Percentiles rank a stretch among this genome's conserved stretches.
Evolutionary conservation across 768 basidiomycete species (phyloP).

Genomic region (Hysterangium stoloniferum): DNA sequence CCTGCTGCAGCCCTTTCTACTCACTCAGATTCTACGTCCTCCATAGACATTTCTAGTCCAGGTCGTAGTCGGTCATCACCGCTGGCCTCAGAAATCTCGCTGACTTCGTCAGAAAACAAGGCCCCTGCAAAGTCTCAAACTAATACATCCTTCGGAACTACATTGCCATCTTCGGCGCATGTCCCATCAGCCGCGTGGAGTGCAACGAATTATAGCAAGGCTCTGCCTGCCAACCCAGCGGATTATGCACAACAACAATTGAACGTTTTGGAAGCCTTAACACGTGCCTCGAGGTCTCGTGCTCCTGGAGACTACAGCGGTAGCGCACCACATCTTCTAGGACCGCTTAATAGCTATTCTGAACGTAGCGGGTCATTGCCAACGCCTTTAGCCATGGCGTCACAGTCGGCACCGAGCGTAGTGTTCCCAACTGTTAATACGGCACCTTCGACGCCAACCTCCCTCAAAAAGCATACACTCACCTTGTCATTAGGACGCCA

Average conservation of each 20-base stretch:
- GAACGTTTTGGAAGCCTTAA: not conserved
- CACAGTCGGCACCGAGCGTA: conserved; percentile 4
- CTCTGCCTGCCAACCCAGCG: conserved; percentile 1
- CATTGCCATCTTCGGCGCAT: conserved; percentile 1
- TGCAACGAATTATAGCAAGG: conserved; percentile 3
- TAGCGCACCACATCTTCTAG: not conserved
- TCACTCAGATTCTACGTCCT: conserved; percentile 9
- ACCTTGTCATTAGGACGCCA: conserved; percentile 8
- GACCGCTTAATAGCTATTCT: not conserved
- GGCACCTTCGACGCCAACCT: conserved; percentile 7
- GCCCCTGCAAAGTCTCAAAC: too few species aligned
- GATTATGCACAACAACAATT: not conserved
- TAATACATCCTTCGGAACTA: conserved; percentile 8
- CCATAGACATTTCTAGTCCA: conserved; percentile 14
- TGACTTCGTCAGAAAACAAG: conserved; percentile 3
- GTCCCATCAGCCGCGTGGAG: not conserved
- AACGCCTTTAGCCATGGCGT: not conserved
- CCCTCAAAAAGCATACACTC: conserved; percentile 11
- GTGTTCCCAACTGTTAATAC: conserved; percentile 5
- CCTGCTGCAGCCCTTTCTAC: not conserved
- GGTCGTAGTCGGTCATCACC: conserved; percentile 18
- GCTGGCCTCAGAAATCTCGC: conserved; percentile 18
- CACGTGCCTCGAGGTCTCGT: not conserved
- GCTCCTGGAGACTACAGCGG: not conserved
- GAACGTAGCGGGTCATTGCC: not conserved